Evolutionary conservation across 768 basidiomycete species (phyloP).

Genomic region (Asterophora lycoperdoides): DNA sequence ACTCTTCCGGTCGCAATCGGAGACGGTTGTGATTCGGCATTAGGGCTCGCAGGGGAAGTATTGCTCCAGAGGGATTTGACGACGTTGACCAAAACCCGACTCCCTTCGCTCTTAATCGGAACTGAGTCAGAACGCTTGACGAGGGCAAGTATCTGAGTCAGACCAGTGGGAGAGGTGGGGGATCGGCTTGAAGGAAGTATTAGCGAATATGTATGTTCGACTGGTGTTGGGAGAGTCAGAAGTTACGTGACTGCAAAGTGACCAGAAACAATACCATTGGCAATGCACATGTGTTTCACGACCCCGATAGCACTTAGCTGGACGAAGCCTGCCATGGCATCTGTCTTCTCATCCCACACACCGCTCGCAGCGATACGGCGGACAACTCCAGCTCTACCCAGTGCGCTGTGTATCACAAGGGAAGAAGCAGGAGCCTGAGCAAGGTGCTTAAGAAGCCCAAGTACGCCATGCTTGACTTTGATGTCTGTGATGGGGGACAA

Average conservation of each 20-base stretch:
- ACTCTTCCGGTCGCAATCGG: slow-evolving; percentile 19
- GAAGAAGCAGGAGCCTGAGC: slow-evolving; percentile 64
- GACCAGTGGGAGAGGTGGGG: slow-evolving; percentile 38
- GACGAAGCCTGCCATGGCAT: slow-evolving; percentile 78
- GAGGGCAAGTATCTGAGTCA: slow-evolving; percentile 70
- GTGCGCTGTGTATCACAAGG: slow-evolving; percentile 48
- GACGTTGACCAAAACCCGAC: slow-evolving; percentile 83
- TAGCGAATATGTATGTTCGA: slow-evolving; percentile 47
- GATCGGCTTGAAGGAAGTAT: slow-evolving; percentile 39
- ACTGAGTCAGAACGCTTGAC: slow-evolving; percentile 75
- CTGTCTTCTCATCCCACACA: slow-evolving; percentile 67
- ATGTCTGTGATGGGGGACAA: slow-evolving; percentile 58
- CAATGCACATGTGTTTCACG: slow-evolving; percentile 82
- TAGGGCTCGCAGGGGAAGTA: slow-evolving; percentile 30
- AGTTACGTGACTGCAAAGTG: neutral
- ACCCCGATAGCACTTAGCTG: slow-evolving; percentile 87
- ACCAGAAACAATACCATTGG: slow-evolving; percentile 49
- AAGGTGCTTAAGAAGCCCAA: slow-evolving; percentile 85
- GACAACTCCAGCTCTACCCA: slow-evolving; percentile 63
- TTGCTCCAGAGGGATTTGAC: slow-evolving; percentile 73
- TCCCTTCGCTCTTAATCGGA: slow-evolving; percentile 84
- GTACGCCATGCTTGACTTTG: slow-evolving; percentile 84
- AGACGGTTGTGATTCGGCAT: slow-evolving; percentile 17
- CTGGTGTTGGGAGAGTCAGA: slow-evolving; percentile 18
- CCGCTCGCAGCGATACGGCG: slow-evolving; percentile 56